Conservation (phyloP, 805 yeast genomes). For the Soucietia sequanensis region DNA sequence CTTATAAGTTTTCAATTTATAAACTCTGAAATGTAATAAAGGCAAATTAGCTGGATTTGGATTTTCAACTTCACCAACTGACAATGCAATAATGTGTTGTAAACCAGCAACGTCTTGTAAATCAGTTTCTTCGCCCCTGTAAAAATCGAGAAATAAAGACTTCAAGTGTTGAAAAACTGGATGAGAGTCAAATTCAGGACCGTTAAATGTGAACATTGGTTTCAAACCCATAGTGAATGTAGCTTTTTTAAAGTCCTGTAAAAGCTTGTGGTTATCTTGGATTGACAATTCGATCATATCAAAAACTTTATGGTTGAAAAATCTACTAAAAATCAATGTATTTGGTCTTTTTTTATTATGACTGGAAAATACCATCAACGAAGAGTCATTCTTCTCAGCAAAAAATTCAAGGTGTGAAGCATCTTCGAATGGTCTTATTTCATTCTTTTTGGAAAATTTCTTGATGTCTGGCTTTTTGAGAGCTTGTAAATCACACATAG, state of each 20-base stretch:
- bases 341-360: conserved; percentile 91
- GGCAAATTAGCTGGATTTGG: conserved; percentile 74
- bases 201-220: conserved; percentile 93
- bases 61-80: conserved; percentile 74
- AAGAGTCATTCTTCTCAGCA: conserved; percentile 90
- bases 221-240: conserved; percentile 88
- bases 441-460: conserved; percentile 85
- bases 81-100: conserved; percentile 83
- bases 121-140: conserved; percentile 77
- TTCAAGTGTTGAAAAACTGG: conserved; percentile 84
- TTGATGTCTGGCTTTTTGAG: conserved; percentile 88
- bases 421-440: conserved; percentile 91
- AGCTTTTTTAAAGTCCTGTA: conserved; percentile 73
- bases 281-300: conserved; percentile 92
- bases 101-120: conserved; percentile 92
- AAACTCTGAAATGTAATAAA: conserved; percentile 83
- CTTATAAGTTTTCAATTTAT: conserved; percentile 74
- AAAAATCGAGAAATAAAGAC: conserved; percentile 87
- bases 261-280: conserved; percentile 61
- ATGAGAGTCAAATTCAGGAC: conserved; percentile 85
- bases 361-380: conserved; percentile 75
- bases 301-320: conserved; percentile 84
- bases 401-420: conserved; percentile 81
- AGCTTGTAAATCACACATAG: conserved; percentile 83
- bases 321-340: conserved; percentile 81